Conservation (phyloP, 2,329 filamentous ascomycete species). For the Pseudocercospora crystallina region DNA sequence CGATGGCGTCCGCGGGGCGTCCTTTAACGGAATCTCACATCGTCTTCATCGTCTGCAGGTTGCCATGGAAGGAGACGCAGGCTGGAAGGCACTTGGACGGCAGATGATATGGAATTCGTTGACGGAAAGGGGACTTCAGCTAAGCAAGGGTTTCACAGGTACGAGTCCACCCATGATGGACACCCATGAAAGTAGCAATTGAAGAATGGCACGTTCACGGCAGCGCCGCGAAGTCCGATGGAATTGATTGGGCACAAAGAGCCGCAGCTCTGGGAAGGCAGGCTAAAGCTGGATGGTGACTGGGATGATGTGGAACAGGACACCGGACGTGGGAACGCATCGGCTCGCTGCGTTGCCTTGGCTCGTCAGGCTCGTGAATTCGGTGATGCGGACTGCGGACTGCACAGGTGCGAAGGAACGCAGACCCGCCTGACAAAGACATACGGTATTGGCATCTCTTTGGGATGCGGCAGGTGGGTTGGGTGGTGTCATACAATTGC, state of each 20-base stretch:
- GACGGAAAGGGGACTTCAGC: slow-evolving; percentile 4
- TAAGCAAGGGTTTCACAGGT: slow-evolving; percentile 14
- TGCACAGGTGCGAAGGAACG: too few relatives aligned
- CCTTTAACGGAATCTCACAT: not conserved
- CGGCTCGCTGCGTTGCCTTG: slow-evolving; percentile 6
- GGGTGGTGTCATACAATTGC: slow-evolving; percentile 3
- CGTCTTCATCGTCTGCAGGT: too few relatives aligned
- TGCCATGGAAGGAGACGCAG: too few relatives aligned
- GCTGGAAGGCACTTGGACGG: too few relatives aligned
- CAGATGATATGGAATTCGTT: not conserved
- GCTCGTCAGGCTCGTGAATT: too few relatives aligned
- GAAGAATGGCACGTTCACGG: slow-evolving; percentile 8
- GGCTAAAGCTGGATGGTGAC: not conserved
- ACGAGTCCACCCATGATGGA: slow-evolving; percentile 2
- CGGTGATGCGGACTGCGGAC: too few relatives aligned
- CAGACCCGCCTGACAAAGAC: too few relatives aligned
- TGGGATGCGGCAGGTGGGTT: too few relatives aligned
- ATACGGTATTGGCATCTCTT: too few relatives aligned
- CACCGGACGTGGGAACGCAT: slow-evolving; percentile 11
- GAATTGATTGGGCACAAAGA: slow-evolving; percentile 5
- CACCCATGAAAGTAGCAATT: not conserved
- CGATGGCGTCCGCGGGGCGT: not conserved
- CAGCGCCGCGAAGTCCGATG: slow-evolving; percentile 1
- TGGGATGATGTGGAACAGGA: slow-evolving; percentile 1
- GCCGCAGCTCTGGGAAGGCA: slow-evolving; percentile 6